A percentile compares a stretch with the other conserved stretches of the same genome.
Conservation (phyloP, 106 monocot genomes). For the Allium fistulosum region DNA sequence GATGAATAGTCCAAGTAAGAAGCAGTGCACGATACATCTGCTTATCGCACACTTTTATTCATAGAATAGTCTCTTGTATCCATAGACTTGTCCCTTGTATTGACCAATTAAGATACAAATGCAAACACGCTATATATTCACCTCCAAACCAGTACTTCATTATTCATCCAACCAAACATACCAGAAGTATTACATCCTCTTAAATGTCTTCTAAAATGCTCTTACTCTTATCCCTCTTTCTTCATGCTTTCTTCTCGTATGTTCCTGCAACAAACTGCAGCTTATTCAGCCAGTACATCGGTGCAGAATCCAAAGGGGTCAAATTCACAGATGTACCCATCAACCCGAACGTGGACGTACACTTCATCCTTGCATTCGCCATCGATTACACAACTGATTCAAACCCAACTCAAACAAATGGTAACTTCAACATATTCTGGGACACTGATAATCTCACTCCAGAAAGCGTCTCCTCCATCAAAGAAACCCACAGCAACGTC, state of each 20-base stretch:
- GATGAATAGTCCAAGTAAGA: no score
- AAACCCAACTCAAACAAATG: slow-evolving; percentile 8
- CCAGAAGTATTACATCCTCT: no score
- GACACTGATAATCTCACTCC: slow-evolving; percentile 19
- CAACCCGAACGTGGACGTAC: slow-evolving; percentile 15
- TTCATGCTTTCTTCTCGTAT: neutral
- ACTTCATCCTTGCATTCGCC: slow-evolving; percentile 23
- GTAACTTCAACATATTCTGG: slow-evolving; percentile 18
- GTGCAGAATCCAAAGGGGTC: slow-evolving; percentile 22
- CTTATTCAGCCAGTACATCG: slow-evolving; percentile 42
- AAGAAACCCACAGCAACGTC: slow-evolving; percentile 1
- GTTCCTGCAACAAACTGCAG: neutral
- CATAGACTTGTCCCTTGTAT: no score
- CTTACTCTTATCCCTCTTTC: neutral
- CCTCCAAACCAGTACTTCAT: no score
- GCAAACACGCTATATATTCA: no score
- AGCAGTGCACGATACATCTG: no score
- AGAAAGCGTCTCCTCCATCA: slow-evolving; percentile 1
- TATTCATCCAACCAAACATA: no score
- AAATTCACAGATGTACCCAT: slow-evolving; percentile 50
- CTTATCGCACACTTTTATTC: no score
- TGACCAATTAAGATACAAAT: no score
- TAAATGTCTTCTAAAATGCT: neutral
- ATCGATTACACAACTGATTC: slow-evolving; percentile 12
- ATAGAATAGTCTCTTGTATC: no score